Evolutionary conservation across 768 basidiomycete genomes (phyloP).

Genomic region (Serendipita sp.): DNA sequence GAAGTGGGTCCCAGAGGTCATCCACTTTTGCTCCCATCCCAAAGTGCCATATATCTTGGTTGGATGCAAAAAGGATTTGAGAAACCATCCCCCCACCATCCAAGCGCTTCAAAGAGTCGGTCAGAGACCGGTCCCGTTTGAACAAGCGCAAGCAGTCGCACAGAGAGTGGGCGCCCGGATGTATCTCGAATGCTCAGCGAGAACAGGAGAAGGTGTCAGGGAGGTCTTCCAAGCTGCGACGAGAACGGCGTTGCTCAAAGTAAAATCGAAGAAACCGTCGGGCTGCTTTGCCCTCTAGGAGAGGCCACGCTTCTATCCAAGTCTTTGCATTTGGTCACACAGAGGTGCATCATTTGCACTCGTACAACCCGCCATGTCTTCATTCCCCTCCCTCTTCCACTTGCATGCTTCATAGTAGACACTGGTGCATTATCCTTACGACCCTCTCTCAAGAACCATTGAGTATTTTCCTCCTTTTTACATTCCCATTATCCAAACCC

Average conservation of each 20-base stretch:
- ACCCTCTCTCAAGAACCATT: too few relatives aligned
- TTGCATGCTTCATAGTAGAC: too few relatives aligned
- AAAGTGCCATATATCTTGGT: constrained; percentile 13
- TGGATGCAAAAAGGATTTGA: constrained; percentile 15
- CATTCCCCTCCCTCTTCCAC: too few relatives aligned
- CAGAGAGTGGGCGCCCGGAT: not conserved
- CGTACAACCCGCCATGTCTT: too few relatives aligned
- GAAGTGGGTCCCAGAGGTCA: constrained; percentile 15
- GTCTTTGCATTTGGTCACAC: too few relatives aligned
- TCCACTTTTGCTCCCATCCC: constrained; percentile 11
- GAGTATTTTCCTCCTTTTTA: too few relatives aligned
- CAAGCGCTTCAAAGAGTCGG: constrained; percentile 11
- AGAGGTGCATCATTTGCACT: too few relatives aligned
- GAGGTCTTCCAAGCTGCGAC: constrained; percentile 13
- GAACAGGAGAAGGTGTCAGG: constrained; percentile 13
- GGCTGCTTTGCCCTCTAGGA: too few relatives aligned
- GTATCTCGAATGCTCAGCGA: constrained; percentile 11
- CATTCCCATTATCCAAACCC: too few relatives aligned
- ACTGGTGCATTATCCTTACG: too few relatives aligned
- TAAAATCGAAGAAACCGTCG: too few relatives aligned
- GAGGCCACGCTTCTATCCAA: too few relatives aligned
- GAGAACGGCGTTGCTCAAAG: not conserved
- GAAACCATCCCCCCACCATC: constrained; percentile 12
- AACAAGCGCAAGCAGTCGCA: constrained; percentile 9
- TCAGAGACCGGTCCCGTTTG: constrained; percentile 12